These are phyloP conservation scores for Chaetomium sp. DNA, from an alignment of 2,329 filamentous ascomycete species.

Conservation along the genomic window DNA sequence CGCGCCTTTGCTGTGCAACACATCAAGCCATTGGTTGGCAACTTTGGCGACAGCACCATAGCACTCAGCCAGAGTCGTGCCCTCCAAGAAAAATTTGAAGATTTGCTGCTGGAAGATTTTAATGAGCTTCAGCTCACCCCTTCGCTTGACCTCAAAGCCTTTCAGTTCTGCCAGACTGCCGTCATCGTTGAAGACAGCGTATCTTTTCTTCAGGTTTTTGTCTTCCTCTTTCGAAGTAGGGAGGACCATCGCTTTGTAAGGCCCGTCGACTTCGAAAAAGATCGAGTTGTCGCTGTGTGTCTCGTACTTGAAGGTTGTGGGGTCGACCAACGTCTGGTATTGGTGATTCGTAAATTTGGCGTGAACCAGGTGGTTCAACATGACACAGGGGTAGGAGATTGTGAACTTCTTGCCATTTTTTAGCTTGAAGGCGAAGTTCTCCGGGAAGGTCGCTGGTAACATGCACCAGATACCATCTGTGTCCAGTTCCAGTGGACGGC, in stretches of 20 bases:
- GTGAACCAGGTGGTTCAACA: conserved; percentile 97
- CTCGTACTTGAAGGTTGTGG: conserved; percentile 78
- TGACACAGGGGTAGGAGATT: conserved; percentile 98
- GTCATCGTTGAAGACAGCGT: conserved; percentile 98
- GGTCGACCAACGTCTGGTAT: conserved; percentile 83
- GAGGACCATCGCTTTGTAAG: conserved; percentile 94
- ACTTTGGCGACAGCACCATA: conserved; percentile 90
- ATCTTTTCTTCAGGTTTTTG: conserved; percentile 98
- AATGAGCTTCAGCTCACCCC: conserved; percentile 97
- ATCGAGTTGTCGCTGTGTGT: conserved; percentile 98
- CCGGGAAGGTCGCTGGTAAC: conserved; percentile 89
- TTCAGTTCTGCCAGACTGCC: conserved; percentile 93
- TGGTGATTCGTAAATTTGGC: conserved; percentile 94
- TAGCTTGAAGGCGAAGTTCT: conserved; percentile 90
- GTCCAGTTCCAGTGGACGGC: conserved; percentile 86
- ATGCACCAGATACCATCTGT: conserved; percentile 99
- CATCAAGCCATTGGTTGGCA: conserved; percentile 93
- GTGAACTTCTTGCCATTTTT: conserved; percentile 93
- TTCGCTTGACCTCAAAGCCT: conserved; percentile 93
- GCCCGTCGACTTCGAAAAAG: conserved; percentile 98
- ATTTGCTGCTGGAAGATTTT: conserved; percentile 99
- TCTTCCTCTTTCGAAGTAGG: conserved; percentile 98
- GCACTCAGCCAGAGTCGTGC: conserved; percentile 77
- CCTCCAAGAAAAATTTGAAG: conserved; percentile 98
- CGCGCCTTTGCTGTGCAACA: conserved; percentile 78